Base-by-base conservation (phyloP, 208 protist genomes). In the Leptomonas seymouri region DNA sequence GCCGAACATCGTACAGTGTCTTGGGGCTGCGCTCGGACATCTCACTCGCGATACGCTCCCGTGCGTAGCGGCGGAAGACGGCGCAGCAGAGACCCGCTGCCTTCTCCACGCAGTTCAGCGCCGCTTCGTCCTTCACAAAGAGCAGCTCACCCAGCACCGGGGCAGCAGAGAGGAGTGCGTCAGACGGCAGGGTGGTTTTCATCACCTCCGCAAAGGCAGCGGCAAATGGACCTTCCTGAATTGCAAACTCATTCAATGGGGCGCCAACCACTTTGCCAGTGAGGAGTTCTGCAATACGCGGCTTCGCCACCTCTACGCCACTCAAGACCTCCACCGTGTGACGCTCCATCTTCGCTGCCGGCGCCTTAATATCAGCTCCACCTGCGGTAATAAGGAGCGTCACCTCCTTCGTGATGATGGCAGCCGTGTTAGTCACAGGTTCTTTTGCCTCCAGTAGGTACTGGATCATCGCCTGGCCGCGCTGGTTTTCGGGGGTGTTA, bases 401-500 rank as follows among this genome's bases (percentile, higher is more conserved):
- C 27, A 59, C 77, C 1, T 65, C 48, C 28, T 73, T 39, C 23
- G 81, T 82, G 34, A 96, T 61, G 16, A 94, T 21, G 0, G 83
- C 50, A 5, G 82, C 88, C 18, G 84, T 71, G 57, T 96, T 87
- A 53, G 65, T 53, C 1, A 91, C 67, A 3, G 81, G 66, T 9
- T 64, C 56, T 12, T 64, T 68, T 20, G 89, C 75, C 21, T 83
- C 75, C 25, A 96, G 81, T 23, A 94, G 45, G 71, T 94, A 84
- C 79, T 96, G 91, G n/a, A 93, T 25, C 12, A 96, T 25, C 1
- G 89, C 87, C 74, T 89, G 81, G 2, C 89, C 83, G 25, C 91
- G 88, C 65, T 96, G 91, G 69, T 96, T 96, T 49, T 94, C 87
- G 16, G 89, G 71, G 0, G 87, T 93, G 49, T 82, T 86, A 30